Evolutionary conservation across 1,139 yeast genomes (phyloP), one percentile per base, ranked within the genome.

Genomic region (Groenewaldozyma auringiensis): DNA sequence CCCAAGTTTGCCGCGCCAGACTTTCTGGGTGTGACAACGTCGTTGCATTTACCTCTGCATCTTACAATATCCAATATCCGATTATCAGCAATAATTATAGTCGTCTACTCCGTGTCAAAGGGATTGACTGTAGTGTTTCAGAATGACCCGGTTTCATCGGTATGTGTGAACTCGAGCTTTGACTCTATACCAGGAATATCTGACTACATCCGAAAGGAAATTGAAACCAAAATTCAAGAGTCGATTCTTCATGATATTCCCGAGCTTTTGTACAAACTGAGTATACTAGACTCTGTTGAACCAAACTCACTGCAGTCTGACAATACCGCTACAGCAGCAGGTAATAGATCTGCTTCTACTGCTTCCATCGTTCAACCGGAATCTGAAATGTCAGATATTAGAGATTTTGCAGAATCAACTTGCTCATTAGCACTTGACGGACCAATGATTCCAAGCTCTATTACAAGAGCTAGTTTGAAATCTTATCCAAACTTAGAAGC

Each of bases 161-260:
- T 83, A 42, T 76, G 76, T 50, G 86, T 83, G 2, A 74, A 78
- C 46, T 81, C 88, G 2, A 79, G 88, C 20, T 81, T 83, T 60
- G 94, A 84, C 63, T 76, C 78, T 48, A 81, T 84, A 36, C 83
- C 81, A 20, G 25, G 25, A 4, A 18, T 35, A 13, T 35, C 38
- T 8, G 38, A 80, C 54, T 35, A 6, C 16, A 35, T 35, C 6
- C 22, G 14, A 18, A 72, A 71, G 41, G 85, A 82, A 59, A 80
- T 84, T 51, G 88, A 81, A 60, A 71, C 69, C 42, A 86, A 82
- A 60, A 78, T 84, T 41, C 65, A 85, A 48, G 92, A 82, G 51
- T 68, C 84, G 49, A 82, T 84, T 61, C 69, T 85, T 53, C 94
- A 84, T 60, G 81, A 86, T 43, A 70, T 84, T 42, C 94, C 94